Base-by-base conservation (phyloP, 2,329 filamentous ascomycete genomes). In the Cladobotryum protrusum region DNA sequence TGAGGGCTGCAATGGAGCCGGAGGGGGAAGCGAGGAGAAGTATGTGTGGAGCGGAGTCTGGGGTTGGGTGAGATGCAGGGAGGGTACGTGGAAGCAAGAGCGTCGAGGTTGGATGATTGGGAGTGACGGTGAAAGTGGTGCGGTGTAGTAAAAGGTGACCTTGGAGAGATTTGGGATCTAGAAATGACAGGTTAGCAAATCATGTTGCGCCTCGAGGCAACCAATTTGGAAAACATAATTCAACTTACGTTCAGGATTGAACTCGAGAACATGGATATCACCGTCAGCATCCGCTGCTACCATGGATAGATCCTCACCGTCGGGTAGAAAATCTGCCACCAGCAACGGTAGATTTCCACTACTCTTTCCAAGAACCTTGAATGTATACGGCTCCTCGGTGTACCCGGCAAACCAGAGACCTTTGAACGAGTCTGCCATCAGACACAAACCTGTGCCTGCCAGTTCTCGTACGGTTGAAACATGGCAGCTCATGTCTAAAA, bases 331-430 rank as follows among this genome's bases (percentile, higher is more conserved):
- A 52, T 97, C 92, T 2, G 88, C 89, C 5, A 85, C 80, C 33
- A 95, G 68, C 17, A 95, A 81, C 61, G 93, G 87, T 59, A 96
- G 74, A 40, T 81, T 81, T 17, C 87, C 85, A 36, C 85, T 79
- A 59, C 86, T 89, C 69, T 96, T 96, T 39, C 91, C 90, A 57
- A 97, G 90, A 3, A 96, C 78, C 54, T 90, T 86, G 82, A 99
- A 90, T 58, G 87, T 91, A 66, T 97, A 99, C 1, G 93, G 93
- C 62, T 97, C 93, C 70, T 99, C 92, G 8, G 88, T 93, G 63
- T 96, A 99, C 1, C 93, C 93, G 0, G 89, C 87, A 58, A 99
- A 95, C 90, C 93, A 97, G 2, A 97, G 76, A 0, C 93, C 93
- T 71, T 96, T 96, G 64, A 93, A 83, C 1, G 87, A 88, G 70